These are phyloP conservation scores for Colletotrichum viniferum DNA, from an alignment of 2,329 filamentous ascomycete genomes.

Conservation along the genomic window DNA sequence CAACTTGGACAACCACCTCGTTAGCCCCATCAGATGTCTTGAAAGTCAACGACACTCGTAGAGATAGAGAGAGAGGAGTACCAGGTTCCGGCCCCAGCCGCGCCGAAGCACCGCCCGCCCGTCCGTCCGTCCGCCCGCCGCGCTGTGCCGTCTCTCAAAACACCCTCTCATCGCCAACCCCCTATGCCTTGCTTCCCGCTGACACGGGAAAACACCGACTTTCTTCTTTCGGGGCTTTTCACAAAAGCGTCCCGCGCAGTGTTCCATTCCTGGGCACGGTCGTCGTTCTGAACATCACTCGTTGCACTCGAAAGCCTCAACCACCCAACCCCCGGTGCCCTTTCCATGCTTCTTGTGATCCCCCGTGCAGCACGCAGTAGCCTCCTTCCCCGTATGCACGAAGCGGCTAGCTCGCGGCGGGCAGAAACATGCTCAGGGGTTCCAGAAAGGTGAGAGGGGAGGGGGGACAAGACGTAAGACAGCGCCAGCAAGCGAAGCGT, in stretches of 20 bases:
- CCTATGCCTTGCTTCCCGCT: neutral
- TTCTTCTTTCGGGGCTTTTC: slow-evolving; percentile 8
- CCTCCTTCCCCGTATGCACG: neutral
- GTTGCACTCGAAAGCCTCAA: neutral
- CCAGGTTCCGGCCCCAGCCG: neutral
- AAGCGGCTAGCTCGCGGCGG: neutral
- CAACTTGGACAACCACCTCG: slow-evolving; percentile 18
- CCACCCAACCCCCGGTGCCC: neutral
- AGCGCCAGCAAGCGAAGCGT: neutral
- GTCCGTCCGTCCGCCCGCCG: neutral
- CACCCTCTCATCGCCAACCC: neutral
- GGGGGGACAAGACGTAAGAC: neutral
- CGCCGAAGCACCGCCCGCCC: neutral
- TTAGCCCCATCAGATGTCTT: slow-evolving; percentile 1
- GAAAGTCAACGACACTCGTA: neutral
- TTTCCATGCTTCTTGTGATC: neutral
- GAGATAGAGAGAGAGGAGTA: neutral
- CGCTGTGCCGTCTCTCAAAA: neutral
- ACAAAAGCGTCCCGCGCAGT: neutral
- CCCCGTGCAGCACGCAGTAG: neutral
- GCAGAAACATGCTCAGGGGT: neutral
- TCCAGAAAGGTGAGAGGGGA: neutral
- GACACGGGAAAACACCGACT: neutral
- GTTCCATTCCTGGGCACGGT: neutral
- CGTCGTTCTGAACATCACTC: neutral